Evolutionary conservation across 2,329 filamentous ascomycete genomes (phyloP).

Genomic region (Fusarium tjaetaba): DNA sequence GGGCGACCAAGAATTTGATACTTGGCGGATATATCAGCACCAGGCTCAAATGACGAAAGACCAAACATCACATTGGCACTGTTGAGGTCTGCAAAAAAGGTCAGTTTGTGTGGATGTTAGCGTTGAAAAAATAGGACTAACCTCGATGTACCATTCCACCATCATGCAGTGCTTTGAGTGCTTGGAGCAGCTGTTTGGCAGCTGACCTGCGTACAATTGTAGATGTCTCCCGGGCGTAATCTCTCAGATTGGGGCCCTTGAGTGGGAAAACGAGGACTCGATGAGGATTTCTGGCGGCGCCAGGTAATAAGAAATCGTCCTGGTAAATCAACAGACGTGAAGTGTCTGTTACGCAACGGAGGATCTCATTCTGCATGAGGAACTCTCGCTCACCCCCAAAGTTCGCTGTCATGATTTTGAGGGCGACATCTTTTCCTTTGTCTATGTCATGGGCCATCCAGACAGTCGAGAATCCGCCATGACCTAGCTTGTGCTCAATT

Average conservation of each 20-base stretch:
- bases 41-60: neutral
- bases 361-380: neutral
- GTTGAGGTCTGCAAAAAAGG: neutral
- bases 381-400: neutral
- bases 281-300: neutral
- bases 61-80: neutral
- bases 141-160: neutral
- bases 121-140: too few relatives aligned
- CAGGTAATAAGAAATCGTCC: neutral
- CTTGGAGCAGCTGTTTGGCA: neutral
- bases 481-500: neutral
- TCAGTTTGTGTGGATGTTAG: fast-evolving
- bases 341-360: neutral
- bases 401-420: neutral
- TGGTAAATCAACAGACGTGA: neutral
- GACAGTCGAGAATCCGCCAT: neutral
- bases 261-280: neutral
- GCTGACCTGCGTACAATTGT: neutral
- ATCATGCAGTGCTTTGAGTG: neutral
- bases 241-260: neutral
- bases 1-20: neutral
- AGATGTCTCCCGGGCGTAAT: neutral
- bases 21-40: neutral
- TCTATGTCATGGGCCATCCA: neutral
- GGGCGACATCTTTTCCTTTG: neutral